A percentile compares a stretch with the other conserved stretches of the same genome.
These are phyloP conservation scores for Scedosporium minutisporum DNA, from an alignment of 2,329 filamentous ascomycete species.

Conservation along the genomic window DNA sequence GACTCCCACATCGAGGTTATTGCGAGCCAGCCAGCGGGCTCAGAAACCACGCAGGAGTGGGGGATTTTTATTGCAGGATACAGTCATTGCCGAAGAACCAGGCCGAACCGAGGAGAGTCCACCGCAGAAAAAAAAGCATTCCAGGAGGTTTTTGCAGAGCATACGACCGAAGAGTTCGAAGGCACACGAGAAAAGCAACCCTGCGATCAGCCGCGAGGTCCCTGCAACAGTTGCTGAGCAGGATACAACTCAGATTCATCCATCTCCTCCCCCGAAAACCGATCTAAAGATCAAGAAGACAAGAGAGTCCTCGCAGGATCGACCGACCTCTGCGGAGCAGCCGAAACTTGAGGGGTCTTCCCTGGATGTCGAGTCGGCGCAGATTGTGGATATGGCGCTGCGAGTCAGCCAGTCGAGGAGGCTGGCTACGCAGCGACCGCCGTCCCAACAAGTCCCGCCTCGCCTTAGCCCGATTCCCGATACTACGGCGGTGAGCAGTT, in stretches of 20 bases:
- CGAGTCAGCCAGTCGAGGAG: slow-evolving; percentile 75
- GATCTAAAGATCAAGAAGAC: background rate
- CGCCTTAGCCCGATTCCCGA: slow-evolving; percentile 43
- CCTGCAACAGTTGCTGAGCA: background rate
- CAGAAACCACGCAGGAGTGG: background rate
- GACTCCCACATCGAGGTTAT: background rate
- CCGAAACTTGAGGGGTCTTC: slow-evolving; percentile 15
- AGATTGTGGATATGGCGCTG: slow-evolving; percentile 88
- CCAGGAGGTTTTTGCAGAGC: slow-evolving; percentile 3
- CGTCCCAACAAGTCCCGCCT: slow-evolving; percentile 39
- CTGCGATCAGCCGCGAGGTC: background rate
- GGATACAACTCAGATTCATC: background rate
- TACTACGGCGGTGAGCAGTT: slow-evolving; percentile 44
- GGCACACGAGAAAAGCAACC: background rate
- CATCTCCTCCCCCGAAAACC: background rate
- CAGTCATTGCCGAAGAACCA: background rate
- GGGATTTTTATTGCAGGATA: slow-evolving; percentile 1
- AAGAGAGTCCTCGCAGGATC: background rate
- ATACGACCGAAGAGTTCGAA: slow-evolving; percentile 2
- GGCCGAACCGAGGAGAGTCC: background rate
- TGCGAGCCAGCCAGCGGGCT: background rate
- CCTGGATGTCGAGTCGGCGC: slow-evolving; percentile 66
- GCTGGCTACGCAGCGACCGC: slow-evolving; percentile 49
- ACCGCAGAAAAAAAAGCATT: background rate
- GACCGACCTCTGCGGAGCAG: slow-evolving; percentile 11